phyloP scores from a whole-genome alignment of 225 moss, liverwort and hornwort genomes.

The Neckera pumila region DNA sequence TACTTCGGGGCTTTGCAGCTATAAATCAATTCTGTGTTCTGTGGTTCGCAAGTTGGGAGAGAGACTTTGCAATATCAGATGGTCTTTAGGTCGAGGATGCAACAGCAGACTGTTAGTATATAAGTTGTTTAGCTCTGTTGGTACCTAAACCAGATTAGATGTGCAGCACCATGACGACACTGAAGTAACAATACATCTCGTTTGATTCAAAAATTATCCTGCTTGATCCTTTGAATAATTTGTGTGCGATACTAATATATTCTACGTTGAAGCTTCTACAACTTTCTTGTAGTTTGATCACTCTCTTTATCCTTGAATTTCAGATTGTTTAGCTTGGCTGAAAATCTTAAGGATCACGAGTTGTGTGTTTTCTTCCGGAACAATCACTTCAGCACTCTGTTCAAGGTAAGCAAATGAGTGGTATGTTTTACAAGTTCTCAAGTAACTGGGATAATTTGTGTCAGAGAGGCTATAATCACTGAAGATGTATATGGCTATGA shows the following conservation, averaged over 20 bases:
- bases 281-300: not conserved
- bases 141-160: not conserved
- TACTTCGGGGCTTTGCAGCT: not conserved
- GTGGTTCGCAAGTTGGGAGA: not conserved
- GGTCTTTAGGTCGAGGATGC: not conserved
- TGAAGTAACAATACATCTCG: not conserved
- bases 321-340: conserved; percentile 92
- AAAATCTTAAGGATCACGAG: conserved; percentile 77
- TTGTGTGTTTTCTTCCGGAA: conserved; percentile 97
- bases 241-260: not conserved
- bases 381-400: conserved; percentile 98
- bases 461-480: not conserved
- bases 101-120: not conserved
- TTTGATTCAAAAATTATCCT: not conserved
- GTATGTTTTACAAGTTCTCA: not conserved
- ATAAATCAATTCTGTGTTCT: not conserved
- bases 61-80: not conserved
- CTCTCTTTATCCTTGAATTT: not conserved
- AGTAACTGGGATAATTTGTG: not conserved
- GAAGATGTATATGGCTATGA: not conserved
- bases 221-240: not conserved
- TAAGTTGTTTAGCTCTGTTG: not conserved
- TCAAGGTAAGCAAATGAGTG: conserved; percentile 52
- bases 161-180: not conserved
- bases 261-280: not conserved